phyloP scores from a whole-genome alignment of 2,329 filamentous ascomycete genomes.

The Pyrenophora seminiperda region DNA sequence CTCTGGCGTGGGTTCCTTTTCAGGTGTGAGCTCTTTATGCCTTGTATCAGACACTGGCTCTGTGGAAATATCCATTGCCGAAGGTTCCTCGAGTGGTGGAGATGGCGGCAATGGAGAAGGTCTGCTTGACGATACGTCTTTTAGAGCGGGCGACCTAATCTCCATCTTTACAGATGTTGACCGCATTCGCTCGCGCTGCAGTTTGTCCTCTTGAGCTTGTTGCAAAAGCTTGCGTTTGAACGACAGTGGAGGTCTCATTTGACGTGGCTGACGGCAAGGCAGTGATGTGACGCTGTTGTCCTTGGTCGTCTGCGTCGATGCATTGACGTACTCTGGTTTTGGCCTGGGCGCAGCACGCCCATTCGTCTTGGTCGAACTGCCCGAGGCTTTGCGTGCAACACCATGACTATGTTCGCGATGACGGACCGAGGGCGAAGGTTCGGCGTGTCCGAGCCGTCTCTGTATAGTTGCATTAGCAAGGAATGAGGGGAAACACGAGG shows the following conservation, averaged over 20 bases:
- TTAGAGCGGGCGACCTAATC: constrained; percentile 39
- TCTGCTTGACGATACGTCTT: constrained; percentile 41
- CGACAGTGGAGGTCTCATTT: constrained; percentile 40
- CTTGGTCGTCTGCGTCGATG: constrained; percentile 43
- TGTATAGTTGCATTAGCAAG: constrained; percentile 33
- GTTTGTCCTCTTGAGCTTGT: constrained; percentile 46
- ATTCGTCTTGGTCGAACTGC: constrained; percentile 49
- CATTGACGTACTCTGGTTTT: constrained; percentile 42
- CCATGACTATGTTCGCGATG: constrained; percentile 45
- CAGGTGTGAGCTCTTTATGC: constrained; percentile 31
- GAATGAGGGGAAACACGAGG: constrained; percentile 15
- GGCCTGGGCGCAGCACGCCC: constrained; percentile 35
- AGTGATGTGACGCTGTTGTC: constrained; percentile 16
- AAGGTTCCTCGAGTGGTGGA: constrained; percentile 30
- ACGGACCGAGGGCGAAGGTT: constrained; percentile 44
- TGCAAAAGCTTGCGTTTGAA: constrained; percentile 47
- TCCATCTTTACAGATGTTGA: constrained; percentile 46
- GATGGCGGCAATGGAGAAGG: constrained; percentile 38
- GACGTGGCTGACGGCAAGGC: constrained; percentile 20
- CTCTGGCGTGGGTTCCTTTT: constrained; percentile 28
- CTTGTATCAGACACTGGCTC: constrained; percentile 25
- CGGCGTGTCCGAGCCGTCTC: constrained; percentile 46
- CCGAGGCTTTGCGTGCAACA: constrained; percentile 43
- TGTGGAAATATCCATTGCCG: constrained; percentile 35
- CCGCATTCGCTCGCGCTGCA: constrained; percentile 44